A percentile compares a stretch with the other conserved stretches of the same genome.
Evolutionary conservation across 495 filamentous ascomycete genomes (phyloP).

Genomic region (Penicillium daleae): DNA sequence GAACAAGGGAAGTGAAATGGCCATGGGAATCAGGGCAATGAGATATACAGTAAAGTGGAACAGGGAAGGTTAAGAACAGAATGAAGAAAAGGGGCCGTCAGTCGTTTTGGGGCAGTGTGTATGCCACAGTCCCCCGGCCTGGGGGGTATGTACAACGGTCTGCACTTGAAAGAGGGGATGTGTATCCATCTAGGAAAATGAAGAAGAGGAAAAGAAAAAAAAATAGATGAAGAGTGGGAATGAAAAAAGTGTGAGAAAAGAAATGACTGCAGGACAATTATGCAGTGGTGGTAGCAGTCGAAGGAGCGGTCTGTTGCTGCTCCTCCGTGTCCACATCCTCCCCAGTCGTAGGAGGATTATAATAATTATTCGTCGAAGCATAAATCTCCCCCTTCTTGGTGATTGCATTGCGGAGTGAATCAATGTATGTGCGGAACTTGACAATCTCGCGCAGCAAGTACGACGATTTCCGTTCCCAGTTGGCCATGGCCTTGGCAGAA

Average conservation of each 20-base stretch:
- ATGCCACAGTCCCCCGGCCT: conserved; percentile 3
- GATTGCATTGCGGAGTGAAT: conserved; percentile 67
- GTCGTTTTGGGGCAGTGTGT: conserved; percentile 21
- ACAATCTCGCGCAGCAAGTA: conserved; percentile 94
- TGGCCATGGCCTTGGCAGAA: conserved; percentile 78
- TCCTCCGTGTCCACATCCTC: conserved; percentile 7
- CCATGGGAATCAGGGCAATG: conserved; percentile 7
- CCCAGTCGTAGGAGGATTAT: conserved; percentile 12
- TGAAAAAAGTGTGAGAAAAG: background rate
- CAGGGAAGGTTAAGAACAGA: conserved; percentile 4
- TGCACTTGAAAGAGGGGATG: conserved; percentile 4
- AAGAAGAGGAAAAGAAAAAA: background rate
- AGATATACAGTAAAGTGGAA: conserved; percentile 2
- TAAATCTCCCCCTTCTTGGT: conserved; percentile 58
- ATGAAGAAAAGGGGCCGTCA: conserved; percentile 8
- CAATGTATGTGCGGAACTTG: conserved; percentile 94
- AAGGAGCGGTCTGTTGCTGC: background rate
- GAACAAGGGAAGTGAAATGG: conserved; percentile 8
- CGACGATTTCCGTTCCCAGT: conserved; percentile 94
- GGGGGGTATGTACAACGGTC: conserved; percentile 26
- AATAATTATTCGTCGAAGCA: conserved; percentile 35
- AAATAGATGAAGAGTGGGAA: background rate
- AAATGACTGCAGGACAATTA: background rate
- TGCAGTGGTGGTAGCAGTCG: background rate
- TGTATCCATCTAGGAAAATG: background rate